Evolutionary conservation across 1,139 yeast genomes (phyloP), one percentile per base, ranked within the genome.

Genomic region (Diutina sp.): DNA sequence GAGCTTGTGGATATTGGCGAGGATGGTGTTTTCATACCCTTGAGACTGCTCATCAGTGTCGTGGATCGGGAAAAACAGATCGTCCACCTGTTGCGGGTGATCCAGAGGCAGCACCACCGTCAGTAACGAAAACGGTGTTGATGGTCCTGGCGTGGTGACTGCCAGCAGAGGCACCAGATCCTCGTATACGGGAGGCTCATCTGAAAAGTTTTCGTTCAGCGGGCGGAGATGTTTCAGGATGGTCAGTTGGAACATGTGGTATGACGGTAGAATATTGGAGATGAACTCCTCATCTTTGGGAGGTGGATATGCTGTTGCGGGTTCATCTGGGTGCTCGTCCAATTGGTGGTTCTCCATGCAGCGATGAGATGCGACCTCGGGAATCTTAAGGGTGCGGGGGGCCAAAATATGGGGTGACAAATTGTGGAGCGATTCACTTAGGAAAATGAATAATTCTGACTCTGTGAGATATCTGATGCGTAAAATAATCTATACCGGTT

Each of bases 161-260:
- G 57, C 60, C 8, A 62, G 59, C 47, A 57, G 57, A 54, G 58
- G 9, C 4, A 61, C 71, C 1, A 77, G 71, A 64, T 72, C 61
- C 57, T 74, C 79, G 61, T 76, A 76, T 46, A 63, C 65, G 1
- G 80, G 80, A 3, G 80, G 80, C 56, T 73, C 77, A 8, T 70
- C 70, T 6, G 69, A 62, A 62, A 68, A 76, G 62, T 73, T 75
- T 60, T 76, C 80, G 55, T 73, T 69, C 3, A 71, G 65, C 3
- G 76, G 75, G 2, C 72, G 69, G 56, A 76, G 61, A 29, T 69
- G 68, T 59, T 73, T 72, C 50, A 76, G 72, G 11, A 76, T 68
- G 12, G 80, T 76, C 47, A 76, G 66, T 61, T 74, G 76, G 64
- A 71, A 75, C 79, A 76, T 76, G 54, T 75, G 76, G 61, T 76